Evolutionary conservation across 257 asterid species (phyloP), one percentile per base, ranked within the genome.

Genomic region (Nicotiana benthamiana): DNA sequence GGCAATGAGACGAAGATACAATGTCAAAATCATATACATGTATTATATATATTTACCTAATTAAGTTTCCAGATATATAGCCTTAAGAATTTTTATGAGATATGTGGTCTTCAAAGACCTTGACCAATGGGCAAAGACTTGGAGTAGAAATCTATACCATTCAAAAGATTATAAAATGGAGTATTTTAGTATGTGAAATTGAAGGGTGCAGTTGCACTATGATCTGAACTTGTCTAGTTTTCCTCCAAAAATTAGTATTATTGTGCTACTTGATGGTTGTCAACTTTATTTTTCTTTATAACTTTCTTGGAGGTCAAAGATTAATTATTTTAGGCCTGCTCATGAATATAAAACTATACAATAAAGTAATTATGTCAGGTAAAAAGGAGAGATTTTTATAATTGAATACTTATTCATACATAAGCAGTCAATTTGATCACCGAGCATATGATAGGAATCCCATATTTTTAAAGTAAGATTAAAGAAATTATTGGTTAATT

Each of bases 171-270:
- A 34, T 22, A 16, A 53, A 46, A 59, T 67, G 54, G 52, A 53
- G 65, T 59, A 27, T 75, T 75, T 75, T 30, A 82, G 63, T 80
- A 22, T 75, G 9, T 46, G 76, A 80, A 61, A 46, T 67, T 6
- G 57, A 51, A 79, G 83, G 83, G 80, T 20, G 57, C 82, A 80
- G 72, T 61, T 32, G 57, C 68, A 87, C 82, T 86, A 86, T 90
- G 85, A 87, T 84, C 83, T 60, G 88, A 88, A 86, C 88, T 67
- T 82, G 85, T 87, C 84, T 83, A 83, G 82, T 72, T 81, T 79
- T 59, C 26, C 30, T 27, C 77, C 48, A 46, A 43, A 13, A 22
- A 22, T 6, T 46, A 79, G 18, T 81, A 81, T 27, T 36, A 75
- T 65, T 68, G 8, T 54, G 64, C 53, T 60, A 63, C 40, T 82